Conservation (phyloP, 305 asterid genomes). For the Stenogyne calaminthoides region DNA sequence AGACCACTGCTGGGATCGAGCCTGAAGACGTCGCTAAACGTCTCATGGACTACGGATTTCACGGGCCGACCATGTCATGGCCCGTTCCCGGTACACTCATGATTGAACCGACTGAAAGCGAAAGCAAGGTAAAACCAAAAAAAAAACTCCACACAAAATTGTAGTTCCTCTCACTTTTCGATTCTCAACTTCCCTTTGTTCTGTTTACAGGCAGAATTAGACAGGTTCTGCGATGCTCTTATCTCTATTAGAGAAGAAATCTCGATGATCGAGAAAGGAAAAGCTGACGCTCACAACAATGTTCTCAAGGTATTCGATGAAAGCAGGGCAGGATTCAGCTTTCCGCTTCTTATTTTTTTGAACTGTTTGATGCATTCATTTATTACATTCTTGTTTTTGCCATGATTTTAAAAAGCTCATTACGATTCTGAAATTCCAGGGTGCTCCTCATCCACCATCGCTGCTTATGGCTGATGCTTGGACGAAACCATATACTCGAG, state of each 20-base stretch:
- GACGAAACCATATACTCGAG: constrained; percentile 94
- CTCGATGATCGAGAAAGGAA: constrained; percentile 78
- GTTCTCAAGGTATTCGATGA: constrained; percentile 80
- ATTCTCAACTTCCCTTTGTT: constrained; percentile 16
- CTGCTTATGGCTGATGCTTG: constrained; percentile 92
- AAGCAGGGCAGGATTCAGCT: not conserved
- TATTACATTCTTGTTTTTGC: not conserved
- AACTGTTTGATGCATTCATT: not conserved
- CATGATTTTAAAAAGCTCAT: constrained; percentile 26
- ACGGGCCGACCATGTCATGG: constrained; percentile 99
- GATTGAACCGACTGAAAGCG: constrained; percentile 98
- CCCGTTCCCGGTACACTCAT: constrained; percentile 99
- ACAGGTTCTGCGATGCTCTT: constrained; percentile 91
- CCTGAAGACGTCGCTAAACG: constrained; percentile 98
- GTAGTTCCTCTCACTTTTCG: not conserved
- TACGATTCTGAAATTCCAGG: constrained; percentile 42
- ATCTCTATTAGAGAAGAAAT: constrained; percentile 95
- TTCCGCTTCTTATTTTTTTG: not conserved
- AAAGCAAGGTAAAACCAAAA: constrained; percentile 77
- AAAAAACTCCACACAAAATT: not conserved
- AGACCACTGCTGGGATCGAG: constrained; percentile 95
- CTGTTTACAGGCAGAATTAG: constrained; percentile 78
- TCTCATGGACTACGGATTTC: constrained; percentile 96
- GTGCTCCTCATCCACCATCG: constrained; percentile 98
- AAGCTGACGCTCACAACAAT: constrained; percentile 74